Conservation (phyloP, 177 flowering plant species). For the Tripterygium wilfordii region DNA sequence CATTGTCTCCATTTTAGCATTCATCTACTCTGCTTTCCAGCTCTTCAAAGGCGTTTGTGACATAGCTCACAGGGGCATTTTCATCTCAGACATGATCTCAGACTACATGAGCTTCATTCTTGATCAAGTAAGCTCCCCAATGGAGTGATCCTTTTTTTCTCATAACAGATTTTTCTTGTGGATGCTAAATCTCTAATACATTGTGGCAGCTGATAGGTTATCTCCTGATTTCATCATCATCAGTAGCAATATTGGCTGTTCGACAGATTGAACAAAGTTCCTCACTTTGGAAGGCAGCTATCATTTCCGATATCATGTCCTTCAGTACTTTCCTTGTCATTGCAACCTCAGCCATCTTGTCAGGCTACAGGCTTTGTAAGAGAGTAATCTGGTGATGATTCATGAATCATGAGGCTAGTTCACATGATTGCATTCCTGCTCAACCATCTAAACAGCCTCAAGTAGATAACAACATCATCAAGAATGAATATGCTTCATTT, state of each 20-base stretch:
- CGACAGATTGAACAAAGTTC: conserved; percentile 6
- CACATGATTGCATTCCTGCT: background rate
- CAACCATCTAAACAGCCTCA: background rate
- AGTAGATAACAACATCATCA: no score
- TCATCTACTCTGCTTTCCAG: conserved; percentile 40
- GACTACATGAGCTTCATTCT: conserved; percentile 50
- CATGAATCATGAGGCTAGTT: background rate
- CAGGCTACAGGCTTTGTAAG: conserved; percentile 62
- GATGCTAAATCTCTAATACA: background rate
- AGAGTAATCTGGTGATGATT: conserved; percentile 46
- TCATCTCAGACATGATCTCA: conserved; percentile 43
- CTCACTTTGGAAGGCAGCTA: conserved; percentile 24
- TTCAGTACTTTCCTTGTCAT: conserved; percentile 31
- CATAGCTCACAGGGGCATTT: conserved; percentile 37
- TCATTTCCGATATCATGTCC: conserved; percentile 34
- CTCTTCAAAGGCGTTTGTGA: conserved; percentile 49
- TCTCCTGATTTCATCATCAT: conserved; percentile 49
- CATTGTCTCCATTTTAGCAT: conserved; percentile 22
- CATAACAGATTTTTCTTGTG: background rate
- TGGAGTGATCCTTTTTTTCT: background rate
- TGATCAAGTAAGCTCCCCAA: conserved; percentile 39
- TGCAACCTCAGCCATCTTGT: conserved; percentile 29
- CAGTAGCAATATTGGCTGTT: conserved; percentile 23
- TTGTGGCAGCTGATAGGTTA: conserved; percentile 40
- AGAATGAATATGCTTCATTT: no score